A percentile compares a stretch with the other conserved stretches of the same genome.
phyloP scores from a whole-genome alignment of 257 asterid species.

The Solanum chilense region DNA sequence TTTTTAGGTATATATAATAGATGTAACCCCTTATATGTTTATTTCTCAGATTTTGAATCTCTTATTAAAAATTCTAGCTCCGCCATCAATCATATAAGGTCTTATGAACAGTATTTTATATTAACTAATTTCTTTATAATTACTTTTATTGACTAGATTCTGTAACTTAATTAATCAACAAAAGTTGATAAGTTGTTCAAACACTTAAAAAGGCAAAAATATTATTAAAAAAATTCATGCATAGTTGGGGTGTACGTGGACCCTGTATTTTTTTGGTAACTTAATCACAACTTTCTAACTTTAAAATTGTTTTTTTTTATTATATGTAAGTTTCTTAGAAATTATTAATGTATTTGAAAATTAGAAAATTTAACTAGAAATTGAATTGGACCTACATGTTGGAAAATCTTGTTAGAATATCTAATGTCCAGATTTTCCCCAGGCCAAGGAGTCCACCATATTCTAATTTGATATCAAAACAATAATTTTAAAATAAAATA shows the following conservation, averaged over 20 bases:
- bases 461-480: not conserved
- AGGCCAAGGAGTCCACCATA: not conserved
- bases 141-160: not conserved
- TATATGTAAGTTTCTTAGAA: not conserved
- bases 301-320: not conserved
- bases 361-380: not conserved
- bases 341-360: not conserved
- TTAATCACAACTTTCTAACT: not conserved
- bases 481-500: not conserved
- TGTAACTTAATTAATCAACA: not conserved
- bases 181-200: not conserved
- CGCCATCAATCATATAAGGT: rapidly evolving
- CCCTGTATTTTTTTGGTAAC: not conserved
- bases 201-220: not conserved
- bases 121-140: not conserved
- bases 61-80: no score
- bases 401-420: not conserved
- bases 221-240: not conserved
- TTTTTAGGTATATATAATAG: no score
- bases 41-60: rapidly evolving
- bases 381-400: not conserved
- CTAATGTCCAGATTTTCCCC: not conserved
- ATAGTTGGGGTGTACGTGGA: not conserved
- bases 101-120: not conserved
- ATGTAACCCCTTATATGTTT: no score